phyloP scores from a whole-genome alignment of 2,329 filamentous ascomycete species.

The Diaporthe batatas region DNA sequence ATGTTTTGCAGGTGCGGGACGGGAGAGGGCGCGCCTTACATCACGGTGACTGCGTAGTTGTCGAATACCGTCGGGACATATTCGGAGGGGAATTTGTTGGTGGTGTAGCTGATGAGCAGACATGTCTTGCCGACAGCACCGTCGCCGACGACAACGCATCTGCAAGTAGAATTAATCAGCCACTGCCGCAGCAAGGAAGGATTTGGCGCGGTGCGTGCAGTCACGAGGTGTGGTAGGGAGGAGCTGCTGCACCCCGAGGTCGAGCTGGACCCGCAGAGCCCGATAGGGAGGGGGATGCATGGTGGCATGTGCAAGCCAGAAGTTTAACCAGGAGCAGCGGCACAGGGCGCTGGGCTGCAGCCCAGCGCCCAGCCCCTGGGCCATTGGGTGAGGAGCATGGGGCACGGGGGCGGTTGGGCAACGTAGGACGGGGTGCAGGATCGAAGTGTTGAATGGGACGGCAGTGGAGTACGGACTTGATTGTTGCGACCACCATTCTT shows the following conservation, averaged over 20 bases:
- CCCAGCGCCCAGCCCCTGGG: slow-evolving; percentile 7
- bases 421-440: slow-evolving; percentile 32
- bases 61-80: slow-evolving; percentile 99
- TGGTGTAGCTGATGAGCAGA: slow-evolving; percentile 98
- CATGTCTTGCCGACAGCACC: slow-evolving; percentile 99
- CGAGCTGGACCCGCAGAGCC: slow-evolving; percentile 29
- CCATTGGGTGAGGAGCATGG: not conserved
- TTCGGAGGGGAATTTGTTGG: slow-evolving; percentile 99
- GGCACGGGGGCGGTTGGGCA: slow-evolving; percentile 24
- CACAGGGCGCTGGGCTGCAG: slow-evolving; percentile 32
- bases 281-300: slow-evolving; percentile 26
- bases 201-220: slow-evolving; percentile 26
- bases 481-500: slow-evolving; percentile 74
- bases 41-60: slow-evolving; percentile 99
- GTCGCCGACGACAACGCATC: slow-evolving; percentile 98
- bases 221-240: slow-evolving; percentile 33
- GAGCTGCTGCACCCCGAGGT: slow-evolving; percentile 30
- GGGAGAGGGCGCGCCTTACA: slow-evolving; percentile 74
- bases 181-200: slow-evolving; percentile 18
- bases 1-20: slow-evolving; percentile 4
- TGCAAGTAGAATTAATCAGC: slow-evolving; percentile 55
- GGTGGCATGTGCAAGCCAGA: slow-evolving; percentile 31
- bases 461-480: slow-evolving; percentile 65
- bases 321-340: slow-evolving; percentile 24
- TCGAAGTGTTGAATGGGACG: slow-evolving; percentile 33